A percentile compares a stretch with the other conserved stretches of the same genome.
Conservation (phyloP, 139 green algal genomes). For the Chlorokybus atmophyticus region DNA sequence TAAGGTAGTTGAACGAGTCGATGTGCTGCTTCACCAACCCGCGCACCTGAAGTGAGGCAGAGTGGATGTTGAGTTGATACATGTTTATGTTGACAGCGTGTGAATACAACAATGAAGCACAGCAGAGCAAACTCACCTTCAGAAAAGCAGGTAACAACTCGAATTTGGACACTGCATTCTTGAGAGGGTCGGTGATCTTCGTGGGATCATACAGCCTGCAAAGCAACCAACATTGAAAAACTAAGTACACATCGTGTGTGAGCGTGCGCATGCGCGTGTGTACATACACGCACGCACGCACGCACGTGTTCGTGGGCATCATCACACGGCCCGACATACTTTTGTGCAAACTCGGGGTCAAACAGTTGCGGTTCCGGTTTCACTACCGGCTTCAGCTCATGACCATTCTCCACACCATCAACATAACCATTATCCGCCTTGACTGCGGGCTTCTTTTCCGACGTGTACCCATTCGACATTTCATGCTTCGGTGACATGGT, state of each 20-base stretch:
- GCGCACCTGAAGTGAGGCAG: constrained; percentile 73
- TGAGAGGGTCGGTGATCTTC: constrained; percentile 60
- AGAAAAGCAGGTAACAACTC: constrained; percentile 61
- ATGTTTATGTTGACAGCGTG: neutral
- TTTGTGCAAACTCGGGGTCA: too few relatives aligned
- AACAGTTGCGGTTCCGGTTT: too few relatives aligned
- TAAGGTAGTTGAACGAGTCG: constrained; percentile 96
- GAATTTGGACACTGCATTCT: constrained; percentile 80
- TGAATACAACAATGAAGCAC: neutral
- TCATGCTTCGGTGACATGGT: neutral
- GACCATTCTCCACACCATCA: neutral
- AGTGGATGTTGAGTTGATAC: neutral
- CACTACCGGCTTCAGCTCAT: neutral
- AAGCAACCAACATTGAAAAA: too few relatives aligned
- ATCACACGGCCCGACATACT: too few relatives aligned
- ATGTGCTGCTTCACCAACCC: constrained; percentile 94
- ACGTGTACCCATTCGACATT: neutral
- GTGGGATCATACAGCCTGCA: neutral
- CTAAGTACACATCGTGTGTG: too few relatives aligned
- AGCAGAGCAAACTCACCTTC: constrained; percentile 2
- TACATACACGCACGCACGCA: too few relatives aligned
- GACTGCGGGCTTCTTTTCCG: neutral
- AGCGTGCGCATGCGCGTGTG: too few relatives aligned
- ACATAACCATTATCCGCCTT: neutral
- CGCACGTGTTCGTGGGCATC: too few relatives aligned